Base-by-base conservation (phyloP, 2,329 filamentous ascomycete genomes). In the Botrytis fabae region DNA sequence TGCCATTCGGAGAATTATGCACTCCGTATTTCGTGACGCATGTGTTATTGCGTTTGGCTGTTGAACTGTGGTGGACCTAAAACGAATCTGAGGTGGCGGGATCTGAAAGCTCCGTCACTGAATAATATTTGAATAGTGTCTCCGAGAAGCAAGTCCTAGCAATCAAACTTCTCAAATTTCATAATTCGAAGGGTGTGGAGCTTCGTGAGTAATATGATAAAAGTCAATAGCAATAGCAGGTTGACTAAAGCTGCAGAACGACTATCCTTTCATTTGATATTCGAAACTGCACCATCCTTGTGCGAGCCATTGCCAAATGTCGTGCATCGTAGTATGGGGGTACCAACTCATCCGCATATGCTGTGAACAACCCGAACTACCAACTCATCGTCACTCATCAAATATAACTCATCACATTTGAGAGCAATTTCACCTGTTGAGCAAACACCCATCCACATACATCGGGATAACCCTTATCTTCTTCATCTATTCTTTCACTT, bases 401-500 rank as follows among this genome's bases (percentile, higher is more conserved):
- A n/a, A 51, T 51, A 12, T 14, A 38, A 66, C 63, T 38, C 48
- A 38, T 66, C 63, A 66, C n/a, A 66, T 54, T 66, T 66, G 63
- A 54, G 63, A 22, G 38, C 10, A 40, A 20, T 35, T 28, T 18
- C 63, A 40, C 44, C 32, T 22, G 22, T 38, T 6, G 18, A 66
- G 25, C 63, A 66, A 66, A 51, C 32, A 40, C 1, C 22, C 18
- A 40, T 16, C 32, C 46, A 66, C 44, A 16, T 54, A 38, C 14
- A 16, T 38, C 22, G 28, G 42, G 1, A 66, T 10, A 38, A 20
- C 22, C 46, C 14, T 66, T 66, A 51, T 66, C 44, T 38, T 65
- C 62, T 65, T 51, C 63, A 54, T 51, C 44, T 54, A 54, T 66
- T 40, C 60, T 38, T 65, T 38, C 44, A 48, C 28, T 65, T 65